Evolutionary conservation across 2,329 filamentous ascomycete genomes (phyloP).

Genomic region (Metarhizium brunneum): DNA sequence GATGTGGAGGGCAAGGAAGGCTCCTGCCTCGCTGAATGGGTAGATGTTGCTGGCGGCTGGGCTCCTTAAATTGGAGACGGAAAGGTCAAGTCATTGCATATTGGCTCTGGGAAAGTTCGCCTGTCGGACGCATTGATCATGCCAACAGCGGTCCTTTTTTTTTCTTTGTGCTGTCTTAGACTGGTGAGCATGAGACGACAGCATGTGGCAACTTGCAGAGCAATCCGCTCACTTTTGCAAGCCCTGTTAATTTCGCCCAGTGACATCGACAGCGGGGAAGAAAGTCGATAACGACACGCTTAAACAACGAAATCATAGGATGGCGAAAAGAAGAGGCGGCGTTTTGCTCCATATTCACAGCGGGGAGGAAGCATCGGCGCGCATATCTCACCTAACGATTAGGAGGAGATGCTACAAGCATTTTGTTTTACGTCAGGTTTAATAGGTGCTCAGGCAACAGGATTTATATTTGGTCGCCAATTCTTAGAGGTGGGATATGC

Average conservation of each 20-base stretch:
- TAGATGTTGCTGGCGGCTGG: conserved; percentile 94
- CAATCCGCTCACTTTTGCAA: too few species aligned
- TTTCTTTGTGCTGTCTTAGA: neutral
- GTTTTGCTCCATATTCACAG: conserved; percentile 9
- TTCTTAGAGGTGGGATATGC: conserved; percentile 11
- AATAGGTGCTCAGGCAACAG: conserved; percentile 2
- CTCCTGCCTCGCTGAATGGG: conserved; percentile 92
- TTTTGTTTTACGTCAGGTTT: conserved; percentile 2
- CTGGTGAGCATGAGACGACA: neutral
- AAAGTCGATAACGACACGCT: conserved; percentile 1
- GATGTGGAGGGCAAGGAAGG: conserved; percentile 97
- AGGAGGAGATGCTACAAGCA: conserved; percentile 8
- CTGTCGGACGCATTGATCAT: neutral
- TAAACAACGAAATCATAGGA: conserved; percentile 1
- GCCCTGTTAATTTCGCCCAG: neutral
- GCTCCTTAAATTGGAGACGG: conserved; percentile 32
- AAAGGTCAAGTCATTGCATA: neutral
- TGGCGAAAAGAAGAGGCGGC: conserved; percentile 4
- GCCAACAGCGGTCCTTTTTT: neutral
- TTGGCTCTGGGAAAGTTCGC: neutral
- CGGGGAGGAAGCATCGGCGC: conserved; percentile 4
- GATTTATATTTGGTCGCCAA: conserved; percentile 5
- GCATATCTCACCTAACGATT: conserved; percentile 5
- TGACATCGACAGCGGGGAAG: neutral
- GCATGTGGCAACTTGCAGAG: neutral